phyloP scores from a whole-genome alignment of 768 basidiomycete genomes.

The Naganishia kalamii region DNA sequence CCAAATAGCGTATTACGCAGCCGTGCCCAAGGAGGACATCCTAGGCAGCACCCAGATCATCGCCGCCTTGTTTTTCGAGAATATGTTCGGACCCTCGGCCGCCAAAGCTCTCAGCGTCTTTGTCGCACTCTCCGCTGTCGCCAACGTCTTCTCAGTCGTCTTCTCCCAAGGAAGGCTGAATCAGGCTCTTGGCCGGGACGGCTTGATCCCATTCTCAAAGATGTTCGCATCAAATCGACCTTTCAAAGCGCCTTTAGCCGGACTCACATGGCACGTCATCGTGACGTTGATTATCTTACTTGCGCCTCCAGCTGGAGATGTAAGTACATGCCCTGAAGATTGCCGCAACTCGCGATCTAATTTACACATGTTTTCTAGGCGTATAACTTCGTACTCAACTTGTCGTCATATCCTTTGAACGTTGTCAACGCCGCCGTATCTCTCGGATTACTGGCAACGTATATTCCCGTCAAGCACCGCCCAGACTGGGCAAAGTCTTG shows the following conservation, averaged over 20 bases:
- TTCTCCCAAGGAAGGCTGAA: slow-evolving; percentile 20
- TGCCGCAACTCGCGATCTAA: not conserved
- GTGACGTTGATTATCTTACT: slow-evolving; percentile 26
- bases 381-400: slow-evolving; percentile 19
- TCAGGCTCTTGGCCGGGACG: slow-evolving; percentile 22
- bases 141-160: slow-evolving; percentile 20
- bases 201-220: slow-evolving; percentile 20
- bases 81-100: slow-evolving; percentile 60
- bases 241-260: slow-evolving; percentile 25
- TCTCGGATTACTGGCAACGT: slow-evolving; percentile 1
- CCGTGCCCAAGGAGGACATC: slow-evolving; percentile 65
- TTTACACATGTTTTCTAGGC: not conserved
- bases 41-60: slow-evolving; percentile 59
- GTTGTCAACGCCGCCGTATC: slow-evolving; percentile 18
- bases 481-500: slow-evolving; percentile 2
- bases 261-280: slow-evolving; percentile 17
- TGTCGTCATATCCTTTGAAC: slow-evolving; percentile 19
- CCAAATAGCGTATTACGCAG: slow-evolving; percentile 69
- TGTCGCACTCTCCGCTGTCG: slow-evolving; percentile 22
- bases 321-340: not conserved
- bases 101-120: slow-evolving; percentile 34
- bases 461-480: slow-evolving; percentile 6
- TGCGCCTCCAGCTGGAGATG: slow-evolving; percentile 23
- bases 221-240: slow-evolving; percentile 22
- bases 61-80: slow-evolving; percentile 70